Conservation (phyloP, 441 rosid genomes). For the Populus tomentosa region DNA sequence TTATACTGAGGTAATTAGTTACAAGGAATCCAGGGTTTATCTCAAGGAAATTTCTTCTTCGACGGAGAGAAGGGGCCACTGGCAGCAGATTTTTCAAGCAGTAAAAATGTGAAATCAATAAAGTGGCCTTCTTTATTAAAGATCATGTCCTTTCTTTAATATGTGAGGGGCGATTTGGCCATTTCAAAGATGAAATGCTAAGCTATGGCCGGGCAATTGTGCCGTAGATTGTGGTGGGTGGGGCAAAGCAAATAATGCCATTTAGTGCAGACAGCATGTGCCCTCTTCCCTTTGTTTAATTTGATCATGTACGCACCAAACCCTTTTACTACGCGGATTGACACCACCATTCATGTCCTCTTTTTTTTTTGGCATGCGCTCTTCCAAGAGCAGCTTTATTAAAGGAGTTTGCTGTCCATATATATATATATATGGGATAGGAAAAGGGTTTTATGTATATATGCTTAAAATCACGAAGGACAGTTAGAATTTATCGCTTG, state of each 20-base stretch:
- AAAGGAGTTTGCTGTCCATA: too few species aligned
- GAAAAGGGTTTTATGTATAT: too few species aligned
- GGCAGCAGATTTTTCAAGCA: background rate
- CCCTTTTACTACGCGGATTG: background rate
- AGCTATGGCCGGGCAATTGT: background rate
- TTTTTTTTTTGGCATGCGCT: background rate
- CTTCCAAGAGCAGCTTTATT: background rate
- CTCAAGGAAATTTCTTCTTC: background rate
- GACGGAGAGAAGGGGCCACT: background rate
- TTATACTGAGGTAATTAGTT: background rate
- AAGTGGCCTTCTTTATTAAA: background rate
- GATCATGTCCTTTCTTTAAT: background rate
- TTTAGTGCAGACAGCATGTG: conserved; percentile 5
- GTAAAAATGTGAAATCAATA: background rate
- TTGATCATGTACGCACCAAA: background rate
- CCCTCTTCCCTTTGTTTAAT: background rate
- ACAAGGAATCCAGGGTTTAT: background rate
- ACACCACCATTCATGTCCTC: background rate
- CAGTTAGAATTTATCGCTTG: too few species aligned
- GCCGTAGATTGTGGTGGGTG: conserved; percentile 34
- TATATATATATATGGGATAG: too few species aligned
- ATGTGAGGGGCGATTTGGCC: background rate
- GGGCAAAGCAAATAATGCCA: conserved; percentile 15
- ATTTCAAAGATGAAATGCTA: background rate
- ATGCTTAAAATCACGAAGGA: too few species aligned